These are phyloP conservation scores for Pythium myriotylum DNA, from an alignment of 352 stramenopile genomes.

Conservation along the genomic window DNA sequence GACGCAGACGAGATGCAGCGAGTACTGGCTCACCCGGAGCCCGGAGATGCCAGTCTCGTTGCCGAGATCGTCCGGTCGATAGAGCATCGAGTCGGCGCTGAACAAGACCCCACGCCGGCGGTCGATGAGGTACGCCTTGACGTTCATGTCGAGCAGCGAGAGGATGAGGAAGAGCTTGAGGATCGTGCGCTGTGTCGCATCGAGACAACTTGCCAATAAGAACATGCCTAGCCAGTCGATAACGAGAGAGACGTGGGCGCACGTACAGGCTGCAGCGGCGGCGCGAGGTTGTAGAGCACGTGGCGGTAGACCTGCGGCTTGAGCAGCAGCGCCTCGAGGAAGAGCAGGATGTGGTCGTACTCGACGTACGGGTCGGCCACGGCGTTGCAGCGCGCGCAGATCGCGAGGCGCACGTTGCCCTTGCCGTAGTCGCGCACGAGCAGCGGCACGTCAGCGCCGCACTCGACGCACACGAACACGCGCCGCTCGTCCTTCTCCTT, in stretches of 20 bases:
- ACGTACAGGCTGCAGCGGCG: conserved; percentile 43
- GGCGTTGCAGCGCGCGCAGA: conserved; percentile 67
- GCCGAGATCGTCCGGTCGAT: conserved; percentile 31
- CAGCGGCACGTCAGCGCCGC: conserved; percentile 57
- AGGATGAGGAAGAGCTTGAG: conserved; percentile 79
- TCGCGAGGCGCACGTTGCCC: conserved; percentile 79
- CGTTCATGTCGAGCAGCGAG: conserved; percentile 86
- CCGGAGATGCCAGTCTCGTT: conserved; percentile 40
- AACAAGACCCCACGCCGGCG: conserved; percentile 60
- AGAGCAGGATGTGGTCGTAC: conserved; percentile 84
- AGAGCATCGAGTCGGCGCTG: conserved; percentile 54
- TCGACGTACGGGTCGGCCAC: conserved; percentile 90
- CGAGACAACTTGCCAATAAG: background rate
- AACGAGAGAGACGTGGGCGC: too few relatives aligned
- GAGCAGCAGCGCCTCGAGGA: conserved; percentile 85
- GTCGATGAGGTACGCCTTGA: conserved; percentile 84
- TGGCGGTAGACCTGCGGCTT: conserved; percentile 87
- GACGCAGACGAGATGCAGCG: conserved; percentile 72
- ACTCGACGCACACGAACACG: conserved; percentile 77
- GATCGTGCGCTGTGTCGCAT: conserved; percentile 40
- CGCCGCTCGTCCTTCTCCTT: conserved; percentile 15
- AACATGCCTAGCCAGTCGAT: too few relatives aligned
- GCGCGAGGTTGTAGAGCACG: conserved; percentile 76
- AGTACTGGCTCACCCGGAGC: conserved; percentile 72
- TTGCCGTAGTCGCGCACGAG: conserved; percentile 86